Evolutionary conservation across 2,329 filamentous ascomycete genomes (phyloP).

Genomic region (Botrytis tulipae): DNA sequence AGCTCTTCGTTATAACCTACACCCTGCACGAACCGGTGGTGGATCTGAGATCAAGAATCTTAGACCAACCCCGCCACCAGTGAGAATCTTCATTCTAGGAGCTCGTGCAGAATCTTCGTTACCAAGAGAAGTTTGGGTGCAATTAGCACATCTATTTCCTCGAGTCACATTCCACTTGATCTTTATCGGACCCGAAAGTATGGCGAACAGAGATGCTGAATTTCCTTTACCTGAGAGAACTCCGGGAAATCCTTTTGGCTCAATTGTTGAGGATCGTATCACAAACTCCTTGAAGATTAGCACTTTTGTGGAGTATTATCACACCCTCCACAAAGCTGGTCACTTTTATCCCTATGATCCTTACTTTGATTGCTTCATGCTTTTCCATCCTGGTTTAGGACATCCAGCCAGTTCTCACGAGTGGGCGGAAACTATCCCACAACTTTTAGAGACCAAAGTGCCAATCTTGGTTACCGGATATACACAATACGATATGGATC

Average conservation of each 20-base stretch:
- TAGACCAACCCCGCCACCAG: constrained; percentile 78
- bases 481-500: constrained; percentile 90
- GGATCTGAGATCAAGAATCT: constrained; percentile 74
- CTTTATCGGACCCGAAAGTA: constrained; percentile 94
- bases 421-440: constrained; percentile 87
- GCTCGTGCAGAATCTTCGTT: constrained; percentile 97
- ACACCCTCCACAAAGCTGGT: constrained; percentile 88
- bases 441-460: constrained; percentile 90
- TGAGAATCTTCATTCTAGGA: constrained; percentile 89
- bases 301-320: constrained; percentile 97
- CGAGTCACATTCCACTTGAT: constrained; percentile 84
- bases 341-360: constrained; percentile 94
- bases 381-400: constrained; percentile 95
- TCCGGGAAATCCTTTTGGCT: constrained; percentile 83
- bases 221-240: constrained; percentile 88
- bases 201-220: constrained; percentile 90
- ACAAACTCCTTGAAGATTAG: constrained; percentile 91
- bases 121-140: constrained; percentile 89
- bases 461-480: constrained; percentile 95
- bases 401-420: constrained; percentile 92
- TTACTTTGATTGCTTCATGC: constrained; percentile 96
- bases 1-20: constrained; percentile 91
- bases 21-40: constrained; percentile 78
- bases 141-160: constrained; percentile 94
- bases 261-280: constrained; percentile 88